These are phyloP conservation scores for Hemileccinum impolitum DNA, from an alignment of 768 basidiomycete genomes.

Conservation along the genomic window DNA sequence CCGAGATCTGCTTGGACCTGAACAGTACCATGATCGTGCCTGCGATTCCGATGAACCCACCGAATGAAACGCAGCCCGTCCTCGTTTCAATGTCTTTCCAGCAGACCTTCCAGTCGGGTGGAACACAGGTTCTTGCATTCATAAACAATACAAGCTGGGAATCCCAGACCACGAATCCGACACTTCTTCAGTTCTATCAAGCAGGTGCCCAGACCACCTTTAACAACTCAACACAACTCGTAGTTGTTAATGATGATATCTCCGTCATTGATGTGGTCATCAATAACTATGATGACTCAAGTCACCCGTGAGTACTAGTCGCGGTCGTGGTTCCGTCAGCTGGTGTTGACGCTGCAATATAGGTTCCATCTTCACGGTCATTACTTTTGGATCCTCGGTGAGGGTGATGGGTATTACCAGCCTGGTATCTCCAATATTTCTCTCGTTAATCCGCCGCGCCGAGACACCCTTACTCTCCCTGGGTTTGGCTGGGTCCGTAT, in stretches of 20 bases:
- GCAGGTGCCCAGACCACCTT: slow-evolving; percentile 25
- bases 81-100: slow-evolving; percentile 23
- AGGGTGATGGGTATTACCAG: slow-evolving; percentile 34
- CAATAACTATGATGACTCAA: slow-evolving; percentile 26
- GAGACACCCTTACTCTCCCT: slow-evolving; percentile 42
- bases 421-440: slow-evolving; percentile 27
- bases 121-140: slow-evolving; percentile 23
- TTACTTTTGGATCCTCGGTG: slow-evolving; percentile 34
- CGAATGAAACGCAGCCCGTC: slow-evolving; percentile 24
- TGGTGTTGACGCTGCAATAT: not conserved
- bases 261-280: slow-evolving; percentile 25
- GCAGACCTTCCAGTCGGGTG: slow-evolving; percentile 25
- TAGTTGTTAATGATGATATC: slow-evolving; percentile 26
- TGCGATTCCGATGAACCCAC: slow-evolving; percentile 22
- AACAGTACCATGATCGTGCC: slow-evolving; percentile 31
- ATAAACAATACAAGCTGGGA: slow-evolving; percentile 29
- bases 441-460: slow-evolving; percentile 36
- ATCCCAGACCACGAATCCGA: slow-evolving; percentile 24
- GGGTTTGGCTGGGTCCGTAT: slow-evolving; percentile 36
- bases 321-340: not conserved
- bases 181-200: slow-evolving; percentile 26
- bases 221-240: slow-evolving; percentile 21
- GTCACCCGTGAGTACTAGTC: slow-evolving; percentile 33
- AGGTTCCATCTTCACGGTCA: slow-evolving; percentile 41
- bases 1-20: slow-evolving; percentile 22